phyloP scores from a whole-genome alignment of 345 rosid species.

The Acer negundo region DNA sequence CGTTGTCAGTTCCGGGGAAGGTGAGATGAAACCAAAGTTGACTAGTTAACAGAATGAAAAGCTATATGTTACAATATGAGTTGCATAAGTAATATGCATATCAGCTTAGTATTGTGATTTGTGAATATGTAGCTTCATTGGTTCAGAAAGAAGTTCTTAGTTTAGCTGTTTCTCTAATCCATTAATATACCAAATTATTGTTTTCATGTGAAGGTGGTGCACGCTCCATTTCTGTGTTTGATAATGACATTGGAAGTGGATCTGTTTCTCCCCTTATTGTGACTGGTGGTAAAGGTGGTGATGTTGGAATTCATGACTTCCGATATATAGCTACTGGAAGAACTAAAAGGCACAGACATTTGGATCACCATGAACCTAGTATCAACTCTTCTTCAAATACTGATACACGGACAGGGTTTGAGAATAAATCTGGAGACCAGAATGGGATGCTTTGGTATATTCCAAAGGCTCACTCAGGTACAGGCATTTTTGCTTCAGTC shows the following conservation, averaged over 20 bases:
- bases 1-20: not conserved
- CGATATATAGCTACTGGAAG: conserved; percentile 88
- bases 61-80: not conserved
- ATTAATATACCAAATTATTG: conserved; percentile 10
- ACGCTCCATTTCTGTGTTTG: conserved; percentile 84
- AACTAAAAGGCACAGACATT: conserved; percentile 62
- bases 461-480: conserved; percentile 96
- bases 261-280: conserved; percentile 88
- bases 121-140: not conserved
- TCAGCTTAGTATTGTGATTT: not conserved
- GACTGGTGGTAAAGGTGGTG: conserved; percentile 92
- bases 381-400: conserved; percentile 36
- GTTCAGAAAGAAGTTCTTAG: conserved; percentile 2
- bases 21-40: not conserved
- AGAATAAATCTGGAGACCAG: conserved; percentile 49
- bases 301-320: conserved; percentile 90
- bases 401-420: conserved; percentile 31
- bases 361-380: conserved; percentile 38
- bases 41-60: not conserved
- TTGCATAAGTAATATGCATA: not conserved
- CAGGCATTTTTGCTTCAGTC: not conserved
- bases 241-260: conserved; percentile 86
- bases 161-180: conserved; percentile 4
- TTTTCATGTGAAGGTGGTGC: conserved; percentile 69
- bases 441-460: conserved; percentile 97